Evolutionary conservation across 202 grass and related monocot species (phyloP), one percentile per base, ranked within the genome.

Genomic region (Panicum hallii): DNA sequence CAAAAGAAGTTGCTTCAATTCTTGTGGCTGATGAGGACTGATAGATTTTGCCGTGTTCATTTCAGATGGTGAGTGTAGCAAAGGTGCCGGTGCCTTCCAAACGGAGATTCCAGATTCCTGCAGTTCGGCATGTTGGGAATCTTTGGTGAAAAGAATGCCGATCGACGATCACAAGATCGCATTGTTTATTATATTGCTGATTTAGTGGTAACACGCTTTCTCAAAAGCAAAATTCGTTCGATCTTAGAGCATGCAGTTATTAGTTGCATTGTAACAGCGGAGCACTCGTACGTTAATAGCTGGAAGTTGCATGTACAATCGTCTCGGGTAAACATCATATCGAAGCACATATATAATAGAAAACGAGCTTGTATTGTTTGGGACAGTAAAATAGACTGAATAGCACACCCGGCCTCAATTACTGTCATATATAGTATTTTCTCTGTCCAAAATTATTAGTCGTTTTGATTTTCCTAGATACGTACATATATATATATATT

Each of bases 191-290:
- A 61, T 79, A 26, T 75, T 76, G n/a, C 53, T 65, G 73, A 55
- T 50, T 48, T 43, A 60, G 50, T 75, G 68, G 42, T 80, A 68
- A 68, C 70, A 80, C 55, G 50, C 20, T 79, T 48, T 88, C 16
- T 78, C 10, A 67, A 79, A 88, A 88, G 81, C 2, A 84, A 71
- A 89, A 81, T 84, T 89, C 44, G 2, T 84, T 89, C 44, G 2
- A 72, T 49, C 45, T 44, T 19, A 41, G 15, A 71, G 22, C 48
- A 67, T 26, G 26, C 26, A 26, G 26, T 26, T 26, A 9, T 6
- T 5, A 17, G 32, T 48, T 48, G 46, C 26, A 26, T 26, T 26
- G 11, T 32, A 38, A 5, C 20, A 34, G 26, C 34, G 16, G 26
- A 50, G 5, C 30, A 38, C 60, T 79, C 34, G 36, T 4, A 34